Conservation (phyloP, 2,329 filamentous ascomycete species). For the Penicillium palitans region DNA sequence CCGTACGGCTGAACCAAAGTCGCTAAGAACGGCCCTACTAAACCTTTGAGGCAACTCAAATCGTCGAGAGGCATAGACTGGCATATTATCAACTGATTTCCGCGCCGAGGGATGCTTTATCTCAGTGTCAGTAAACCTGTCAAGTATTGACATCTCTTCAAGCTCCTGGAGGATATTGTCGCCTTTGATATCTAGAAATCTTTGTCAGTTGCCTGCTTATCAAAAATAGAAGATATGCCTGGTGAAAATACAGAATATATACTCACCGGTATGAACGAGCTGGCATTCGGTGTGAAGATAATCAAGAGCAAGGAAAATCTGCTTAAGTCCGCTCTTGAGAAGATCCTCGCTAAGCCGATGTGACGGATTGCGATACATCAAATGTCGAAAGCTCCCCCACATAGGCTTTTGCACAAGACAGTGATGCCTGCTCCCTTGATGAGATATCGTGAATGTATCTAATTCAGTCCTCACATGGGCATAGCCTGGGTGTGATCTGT, state of each 20-base stretch:
- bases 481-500: conserved; percentile 6
- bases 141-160: background rate
- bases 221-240: background rate
- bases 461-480: conserved; percentile 7
- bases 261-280: background rate
- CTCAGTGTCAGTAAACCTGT: background rate
- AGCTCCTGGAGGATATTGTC: background rate
- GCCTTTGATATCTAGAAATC: background rate
- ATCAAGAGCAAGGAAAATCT: conserved; percentile 14
- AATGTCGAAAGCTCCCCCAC: conserved; percentile 33
- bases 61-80: background rate
- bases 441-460: conserved; percentile 32
- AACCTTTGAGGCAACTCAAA: background rate
- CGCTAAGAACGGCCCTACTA: conserved; percentile 34
- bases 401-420: conserved; percentile 40
- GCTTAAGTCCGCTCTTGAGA: conserved; percentile 9
- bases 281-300: conserved; percentile 18
- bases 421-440: conserved; percentile 25
- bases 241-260: background rate
- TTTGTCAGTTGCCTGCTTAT: background rate
- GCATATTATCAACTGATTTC: background rate
- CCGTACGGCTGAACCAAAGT: conserved; percentile 41
- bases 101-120: background rate
- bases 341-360: conserved; percentile 3
- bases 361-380: background rate